A percentile compares a stretch with the other conserved stretches of the same genome.
Evolutionary conservation across 768 basidiomycete genomes (phyloP).

Genomic region (Suillus discolor): DNA sequence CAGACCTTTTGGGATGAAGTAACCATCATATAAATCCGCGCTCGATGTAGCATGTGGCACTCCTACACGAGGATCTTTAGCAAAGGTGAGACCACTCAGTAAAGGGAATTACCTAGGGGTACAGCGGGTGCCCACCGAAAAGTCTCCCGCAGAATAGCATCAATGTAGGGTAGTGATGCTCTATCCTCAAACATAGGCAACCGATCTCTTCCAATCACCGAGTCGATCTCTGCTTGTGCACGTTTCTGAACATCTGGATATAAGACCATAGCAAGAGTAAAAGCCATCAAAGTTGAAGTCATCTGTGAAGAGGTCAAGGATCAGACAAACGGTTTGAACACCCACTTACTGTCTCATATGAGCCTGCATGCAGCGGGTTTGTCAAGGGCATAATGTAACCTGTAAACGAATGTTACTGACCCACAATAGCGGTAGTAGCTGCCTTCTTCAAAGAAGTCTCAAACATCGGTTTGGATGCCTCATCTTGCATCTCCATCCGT

Average conservation of each 20-base stretch:
- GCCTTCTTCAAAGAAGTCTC: conserved; percentile 14
- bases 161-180: conserved; percentile 15
- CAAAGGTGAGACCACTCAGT: neutral
- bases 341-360: conserved; percentile 15
- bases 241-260: conserved; percentile 18
- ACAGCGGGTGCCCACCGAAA: conserved; percentile 17
- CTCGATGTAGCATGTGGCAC: conserved; percentile 14
- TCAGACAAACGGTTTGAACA: neutral
- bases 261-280: conserved; percentile 21
- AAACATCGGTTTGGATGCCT: conserved; percentile 5
- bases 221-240: conserved; percentile 26
- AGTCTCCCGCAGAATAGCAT: conserved; percentile 20
- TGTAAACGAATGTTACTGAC: neutral
- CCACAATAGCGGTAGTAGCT: conserved; percentile 14
- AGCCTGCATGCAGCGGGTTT: neutral
- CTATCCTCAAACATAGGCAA: conserved; percentile 17
- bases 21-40: conserved; percentile 16
- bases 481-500: conserved; percentile 19
- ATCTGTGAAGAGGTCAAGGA: conserved; percentile 10
- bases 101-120: conserved; percentile 14
- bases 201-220: conserved; percentile 20
- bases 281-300: conserved; percentile 11
- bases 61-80: neutral
- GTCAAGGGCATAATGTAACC: too few relatives aligned
- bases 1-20: conserved; percentile 17